These are phyloP conservation scores for Phytophthora vignae DNA, from an alignment of 352 stramenopile species.

Conservation along the genomic window DNA sequence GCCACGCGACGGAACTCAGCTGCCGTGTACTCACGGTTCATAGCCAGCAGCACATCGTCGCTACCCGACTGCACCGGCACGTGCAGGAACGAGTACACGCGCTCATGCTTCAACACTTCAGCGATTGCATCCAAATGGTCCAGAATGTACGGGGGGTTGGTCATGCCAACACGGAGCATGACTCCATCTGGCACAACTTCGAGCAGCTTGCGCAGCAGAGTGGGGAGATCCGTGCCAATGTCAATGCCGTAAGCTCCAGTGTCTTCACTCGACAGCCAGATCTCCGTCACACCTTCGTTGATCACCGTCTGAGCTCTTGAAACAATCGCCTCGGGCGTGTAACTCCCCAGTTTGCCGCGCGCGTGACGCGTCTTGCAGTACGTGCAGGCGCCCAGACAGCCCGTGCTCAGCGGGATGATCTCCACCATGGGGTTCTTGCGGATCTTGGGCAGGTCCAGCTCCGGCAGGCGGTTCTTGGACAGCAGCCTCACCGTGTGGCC, in stretches of 20 bases:
- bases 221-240: slow-evolving; percentile 81
- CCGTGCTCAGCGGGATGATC: slow-evolving; percentile 93
- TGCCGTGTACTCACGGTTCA: slow-evolving; percentile 93
- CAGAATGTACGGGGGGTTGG: slow-evolving; percentile 93
- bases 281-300: slow-evolving; percentile 87
- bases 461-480: slow-evolving; percentile 80
- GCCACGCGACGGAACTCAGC: slow-evolving; percentile 81
- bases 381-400: slow-evolving; percentile 92
- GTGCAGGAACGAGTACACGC: slow-evolving; percentile 92
- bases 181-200: slow-evolving; percentile 69
- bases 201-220: slow-evolving; percentile 74
- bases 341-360: slow-evolving; percentile 91
- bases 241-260: slow-evolving; percentile 94
- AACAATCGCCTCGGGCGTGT: slow-evolving; percentile 83
- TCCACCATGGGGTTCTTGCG: slow-evolving; percentile 93
- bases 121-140: slow-evolving; percentile 88
- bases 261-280: slow-evolving; percentile 94
- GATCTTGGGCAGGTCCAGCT: slow-evolving; percentile 93
- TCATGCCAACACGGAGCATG: slow-evolving; percentile 95
- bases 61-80: slow-evolving; percentile 92
- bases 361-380: slow-evolving; percentile 95
- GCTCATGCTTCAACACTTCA: slow-evolving; percentile 78
- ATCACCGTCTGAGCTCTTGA: slow-evolving; percentile 72
- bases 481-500: slow-evolving; percentile 90
- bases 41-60: slow-evolving; percentile 87